These are phyloP conservation scores for Triadica sebifera DNA, from an alignment of 345 rosid species.

Conservation along the genomic window DNA sequence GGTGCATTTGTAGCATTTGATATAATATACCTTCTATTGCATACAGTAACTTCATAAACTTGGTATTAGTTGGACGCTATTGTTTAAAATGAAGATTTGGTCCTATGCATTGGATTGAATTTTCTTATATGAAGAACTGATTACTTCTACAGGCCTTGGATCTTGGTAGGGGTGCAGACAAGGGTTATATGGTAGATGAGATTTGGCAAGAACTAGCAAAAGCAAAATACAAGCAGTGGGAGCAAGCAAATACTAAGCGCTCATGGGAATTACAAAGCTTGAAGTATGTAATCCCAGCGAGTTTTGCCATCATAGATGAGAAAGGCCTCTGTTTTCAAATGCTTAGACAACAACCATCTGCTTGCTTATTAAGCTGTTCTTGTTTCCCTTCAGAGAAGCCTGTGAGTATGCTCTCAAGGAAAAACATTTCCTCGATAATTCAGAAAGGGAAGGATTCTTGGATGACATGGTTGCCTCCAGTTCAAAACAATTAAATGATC, in stretches of 20 bases:
- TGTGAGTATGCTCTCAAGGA: conserved; percentile 77
- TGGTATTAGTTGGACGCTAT: not conserved
- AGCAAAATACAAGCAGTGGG: conserved; percentile 87
- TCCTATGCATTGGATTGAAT: not conserved
- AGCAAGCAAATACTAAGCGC: conserved; percentile 54
- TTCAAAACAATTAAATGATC: conserved; percentile 45
- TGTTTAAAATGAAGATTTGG: not conserved
- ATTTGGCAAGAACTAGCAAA: conserved; percentile 89
- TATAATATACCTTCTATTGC: not conserved
- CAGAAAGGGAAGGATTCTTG: conserved; percentile 50
- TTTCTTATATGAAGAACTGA: not conserved
- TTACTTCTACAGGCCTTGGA: conserved; percentile 58
- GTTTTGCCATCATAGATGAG: conserved; percentile 19
- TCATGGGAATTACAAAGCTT: conserved; percentile 74
- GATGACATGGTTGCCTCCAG: conserved; percentile 41
- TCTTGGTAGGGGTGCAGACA: conserved; percentile 71
- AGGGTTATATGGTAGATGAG: conserved; percentile 70
- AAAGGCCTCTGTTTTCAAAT: not conserved
- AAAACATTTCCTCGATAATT: conserved; percentile 48
- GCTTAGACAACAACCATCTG: not conserved
- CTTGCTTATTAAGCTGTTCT: conserved; percentile 1
- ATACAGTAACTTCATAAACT: not conserved
- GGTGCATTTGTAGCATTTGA: not conserved
- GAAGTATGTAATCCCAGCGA: conserved; percentile 65
- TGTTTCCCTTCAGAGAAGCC: conserved; percentile 54